phyloP scores from a whole-genome alignment of 2,329 filamentous ascomycete genomes.

The Cytospora paraplurivora region DNA sequence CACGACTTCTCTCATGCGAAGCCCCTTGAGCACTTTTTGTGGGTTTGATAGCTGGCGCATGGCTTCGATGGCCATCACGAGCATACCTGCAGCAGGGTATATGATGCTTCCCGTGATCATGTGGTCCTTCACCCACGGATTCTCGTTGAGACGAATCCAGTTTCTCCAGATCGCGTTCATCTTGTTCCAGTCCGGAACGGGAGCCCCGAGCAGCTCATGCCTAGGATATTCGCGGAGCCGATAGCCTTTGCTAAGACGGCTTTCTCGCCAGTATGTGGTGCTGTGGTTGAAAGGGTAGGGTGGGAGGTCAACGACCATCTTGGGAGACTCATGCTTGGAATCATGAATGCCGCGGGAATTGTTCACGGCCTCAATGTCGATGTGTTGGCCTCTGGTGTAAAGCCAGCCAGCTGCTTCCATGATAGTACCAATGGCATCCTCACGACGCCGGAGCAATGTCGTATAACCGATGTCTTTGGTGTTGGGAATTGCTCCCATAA shows the following conservation, averaged over 20 bases:
- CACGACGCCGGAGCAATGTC: not conserved
- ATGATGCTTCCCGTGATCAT: not conserved
- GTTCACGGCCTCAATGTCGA: not conserved
- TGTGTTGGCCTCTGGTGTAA: not conserved
- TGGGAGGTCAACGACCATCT: not conserved
- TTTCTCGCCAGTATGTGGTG: not conserved
- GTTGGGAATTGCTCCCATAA: conserved; percentile 14
- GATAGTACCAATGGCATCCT: not conserved
- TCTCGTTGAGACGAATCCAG: not conserved
- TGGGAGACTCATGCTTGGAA: not conserved
- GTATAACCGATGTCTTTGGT: not conserved
- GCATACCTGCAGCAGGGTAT: not conserved
- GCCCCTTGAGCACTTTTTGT: not conserved
- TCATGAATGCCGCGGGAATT: conserved; percentile 29
- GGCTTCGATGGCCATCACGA: conserved; percentile 38
- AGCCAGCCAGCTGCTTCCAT: not conserved
- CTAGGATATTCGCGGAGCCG: conserved; percentile 33
- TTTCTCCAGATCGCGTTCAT: conserved; percentile 3
- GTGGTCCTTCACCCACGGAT: not conserved
- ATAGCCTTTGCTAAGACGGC: conserved; percentile 38
- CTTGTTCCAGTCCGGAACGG: not conserved
- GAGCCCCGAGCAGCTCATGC: conserved; percentile 34
- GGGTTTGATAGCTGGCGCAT: conserved; percentile 27
- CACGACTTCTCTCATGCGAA: conserved; percentile 28
- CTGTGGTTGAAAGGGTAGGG: conserved; percentile 8